These are phyloP conservation scores for Deuterostichococcus epilithicus DNA, from an alignment of 139 green algal genomes.

Conservation along the genomic window DNA sequence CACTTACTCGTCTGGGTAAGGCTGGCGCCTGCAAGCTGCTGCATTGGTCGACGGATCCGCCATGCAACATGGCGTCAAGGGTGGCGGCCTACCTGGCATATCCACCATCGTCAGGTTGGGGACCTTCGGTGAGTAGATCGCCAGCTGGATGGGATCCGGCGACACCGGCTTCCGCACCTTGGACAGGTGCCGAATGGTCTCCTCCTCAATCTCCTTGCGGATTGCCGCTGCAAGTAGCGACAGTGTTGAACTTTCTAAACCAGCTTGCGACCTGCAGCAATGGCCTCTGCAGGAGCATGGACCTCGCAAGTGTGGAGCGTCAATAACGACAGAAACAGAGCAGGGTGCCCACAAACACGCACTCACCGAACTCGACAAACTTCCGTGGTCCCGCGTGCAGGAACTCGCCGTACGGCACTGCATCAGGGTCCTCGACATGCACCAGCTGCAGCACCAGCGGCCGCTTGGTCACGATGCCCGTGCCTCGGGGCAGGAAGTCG, in stretches of 20 bases:
- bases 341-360: not conserved
- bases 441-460: conserved; percentile 90
- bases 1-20: not conserved
- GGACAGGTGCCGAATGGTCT: conserved; percentile 79
- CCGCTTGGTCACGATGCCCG: conserved; percentile 89
- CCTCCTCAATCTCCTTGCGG: conserved; percentile 84
- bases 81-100: conserved; percentile 73
- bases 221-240: conserved; percentile 74
- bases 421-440: conserved; percentile 67
- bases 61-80: not conserved
- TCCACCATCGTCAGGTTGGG: conserved; percentile 94
- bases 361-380: conserved; percentile 78
- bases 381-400: conserved; percentile 72
- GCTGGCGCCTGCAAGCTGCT: not conserved
- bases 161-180: conserved; percentile 74
- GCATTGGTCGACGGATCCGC: not conserved
- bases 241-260: no score
- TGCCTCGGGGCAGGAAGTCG: conserved; percentile 90
- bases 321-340: not conserved
- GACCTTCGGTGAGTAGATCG: conserved; percentile 82
- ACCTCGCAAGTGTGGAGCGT: not conserved
- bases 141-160: conserved; percentile 91
- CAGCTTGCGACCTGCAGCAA: no score
- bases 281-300: no score
- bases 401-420: conserved; percentile 88